Percentiles rank a stretch among this genome's conserved stretches.
Conservation (phyloP, 163 green algal species). For the Scenedesmus sp. region DNA sequence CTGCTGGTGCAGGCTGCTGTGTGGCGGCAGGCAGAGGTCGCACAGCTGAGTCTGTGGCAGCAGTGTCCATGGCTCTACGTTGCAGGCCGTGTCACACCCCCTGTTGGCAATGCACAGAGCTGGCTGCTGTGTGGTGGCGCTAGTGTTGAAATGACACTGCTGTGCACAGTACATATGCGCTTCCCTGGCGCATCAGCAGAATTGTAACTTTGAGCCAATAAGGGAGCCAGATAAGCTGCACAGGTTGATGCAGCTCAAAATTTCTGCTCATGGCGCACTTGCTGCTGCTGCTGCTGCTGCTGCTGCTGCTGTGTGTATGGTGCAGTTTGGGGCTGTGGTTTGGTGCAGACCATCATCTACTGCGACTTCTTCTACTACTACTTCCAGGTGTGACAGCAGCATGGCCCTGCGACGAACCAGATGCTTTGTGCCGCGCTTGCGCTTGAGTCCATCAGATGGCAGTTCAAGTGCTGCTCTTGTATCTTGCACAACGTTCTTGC, state of each 20-base stretch:
- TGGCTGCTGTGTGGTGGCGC: neutral
- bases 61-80: neutral
- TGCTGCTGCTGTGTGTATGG: slow-evolving; percentile 9
- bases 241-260: no score
- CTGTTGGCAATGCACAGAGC: neutral
- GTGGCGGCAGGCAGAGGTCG: neutral
- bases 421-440: neutral
- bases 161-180: neutral
- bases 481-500: no score
- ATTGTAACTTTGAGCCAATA: no score
- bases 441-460: neutral
- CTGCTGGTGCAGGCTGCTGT: neutral
- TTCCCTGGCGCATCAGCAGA: neutral
- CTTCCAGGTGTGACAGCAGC: slow-evolving; percentile 53
- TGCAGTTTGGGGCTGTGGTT: slow-evolving; percentile 95
- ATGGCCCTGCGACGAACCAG: neutral
- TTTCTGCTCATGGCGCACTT: no score
- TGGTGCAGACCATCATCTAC: slow-evolving; percentile 95
- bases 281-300: no score
- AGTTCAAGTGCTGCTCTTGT: no score
- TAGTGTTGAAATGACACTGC: neutral
- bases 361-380: slow-evolving; percentile 99
- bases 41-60: neutral
- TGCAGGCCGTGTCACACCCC: neutral
- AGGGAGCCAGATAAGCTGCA: neutral